Percentiles rank a stretch among this genome's conserved stretches.
These are phyloP conservation scores for Peronospora destructor DNA, from an alignment of 352 stramenopile species.

Conservation along the genomic window DNA sequence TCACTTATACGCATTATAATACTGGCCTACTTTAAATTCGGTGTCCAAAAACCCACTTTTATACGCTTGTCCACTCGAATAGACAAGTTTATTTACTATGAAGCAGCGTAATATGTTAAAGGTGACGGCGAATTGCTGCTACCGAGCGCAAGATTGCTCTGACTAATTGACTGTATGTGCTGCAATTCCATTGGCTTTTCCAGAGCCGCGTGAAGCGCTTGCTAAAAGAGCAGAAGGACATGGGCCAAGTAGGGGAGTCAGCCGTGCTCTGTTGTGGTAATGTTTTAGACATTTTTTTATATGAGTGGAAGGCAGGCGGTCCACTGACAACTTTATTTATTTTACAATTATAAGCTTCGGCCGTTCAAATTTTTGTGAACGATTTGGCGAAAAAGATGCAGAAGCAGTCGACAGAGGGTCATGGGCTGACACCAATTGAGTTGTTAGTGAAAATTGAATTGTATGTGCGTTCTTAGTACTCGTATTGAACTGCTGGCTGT, in stretches of 20 bases:
- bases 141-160: not conserved
- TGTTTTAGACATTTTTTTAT: conserved; percentile 2
- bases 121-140: conserved; percentile 21
- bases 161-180: not conserved
- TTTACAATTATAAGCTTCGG: not conserved
- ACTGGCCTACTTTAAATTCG: not conserved
- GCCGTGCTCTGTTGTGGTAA: conserved; percentile 43
- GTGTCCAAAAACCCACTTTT: not conserved
- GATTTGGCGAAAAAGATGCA: conserved; percentile 48
- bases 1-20: not conserved
- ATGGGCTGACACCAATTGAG: conserved; percentile 44
- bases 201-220: conserved; percentile 62
- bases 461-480: no score
- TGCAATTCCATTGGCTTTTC: not conserved
- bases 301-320: not conserved
- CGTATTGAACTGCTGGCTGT: not conserved
- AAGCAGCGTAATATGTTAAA: conserved; percentile 53
- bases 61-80: not conserved
- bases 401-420: conserved; percentile 18
- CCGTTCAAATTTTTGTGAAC: conserved; percentile 51
- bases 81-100: conserved; percentile 3
- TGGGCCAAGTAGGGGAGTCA: conserved; percentile 56
- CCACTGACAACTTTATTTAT: not conserved
- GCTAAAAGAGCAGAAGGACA: conserved; percentile 60
- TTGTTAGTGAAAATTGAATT: conserved; percentile 32